phyloP scores from a whole-genome alignment of 1,284 basidiomycete species.

The Coniophora puteana region DNA sequence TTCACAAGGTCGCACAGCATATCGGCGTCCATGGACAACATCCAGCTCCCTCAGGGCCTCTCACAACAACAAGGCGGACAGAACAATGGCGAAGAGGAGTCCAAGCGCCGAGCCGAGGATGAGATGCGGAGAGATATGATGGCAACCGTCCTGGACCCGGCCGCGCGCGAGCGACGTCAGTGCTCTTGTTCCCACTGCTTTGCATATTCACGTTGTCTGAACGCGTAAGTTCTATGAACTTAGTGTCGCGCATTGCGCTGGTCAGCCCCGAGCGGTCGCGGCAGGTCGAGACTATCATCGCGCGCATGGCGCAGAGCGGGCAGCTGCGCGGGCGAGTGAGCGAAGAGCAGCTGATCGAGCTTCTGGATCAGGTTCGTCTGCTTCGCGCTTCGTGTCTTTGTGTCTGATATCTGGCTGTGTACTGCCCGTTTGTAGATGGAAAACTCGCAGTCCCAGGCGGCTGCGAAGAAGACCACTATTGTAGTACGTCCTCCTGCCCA shows the following conservation, averaged over 20 bases:
- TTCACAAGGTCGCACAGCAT: no score
- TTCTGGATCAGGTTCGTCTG: conserved; percentile 83
- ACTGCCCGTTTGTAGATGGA: conserved; percentile 53
- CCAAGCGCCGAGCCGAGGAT: conserved; percentile 62
- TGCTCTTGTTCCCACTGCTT: conserved; percentile 11
- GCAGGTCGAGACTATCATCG: conserved; percentile 83
- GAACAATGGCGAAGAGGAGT: conserved; percentile 46
- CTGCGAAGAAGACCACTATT: conserved; percentile 60
- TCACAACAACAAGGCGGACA: conserved; percentile 15
- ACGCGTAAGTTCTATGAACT: no score
- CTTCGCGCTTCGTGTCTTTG: not conserved
- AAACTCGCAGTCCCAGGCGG: conserved; percentile 52
- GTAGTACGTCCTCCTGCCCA: conserved; percentile 47
- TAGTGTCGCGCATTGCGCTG: conserved; percentile 89
- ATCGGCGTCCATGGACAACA: no score
- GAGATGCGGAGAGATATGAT: conserved; percentile 79
- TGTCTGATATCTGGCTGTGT: conserved; percentile 2
- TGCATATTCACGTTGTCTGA: not conserved
- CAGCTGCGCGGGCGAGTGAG: conserved; percentile 84
- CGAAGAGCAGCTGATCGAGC: conserved; percentile 86
- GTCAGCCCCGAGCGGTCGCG: conserved; percentile 87
- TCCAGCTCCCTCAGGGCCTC: conserved; percentile 26
- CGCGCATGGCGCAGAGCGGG: conserved; percentile 92
- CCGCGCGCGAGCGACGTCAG: conserved; percentile 90
- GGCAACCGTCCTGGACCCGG: conserved; percentile 83